Conservation (phyloP, 139 green algal species). For the Asterochloris sp. region DNA sequence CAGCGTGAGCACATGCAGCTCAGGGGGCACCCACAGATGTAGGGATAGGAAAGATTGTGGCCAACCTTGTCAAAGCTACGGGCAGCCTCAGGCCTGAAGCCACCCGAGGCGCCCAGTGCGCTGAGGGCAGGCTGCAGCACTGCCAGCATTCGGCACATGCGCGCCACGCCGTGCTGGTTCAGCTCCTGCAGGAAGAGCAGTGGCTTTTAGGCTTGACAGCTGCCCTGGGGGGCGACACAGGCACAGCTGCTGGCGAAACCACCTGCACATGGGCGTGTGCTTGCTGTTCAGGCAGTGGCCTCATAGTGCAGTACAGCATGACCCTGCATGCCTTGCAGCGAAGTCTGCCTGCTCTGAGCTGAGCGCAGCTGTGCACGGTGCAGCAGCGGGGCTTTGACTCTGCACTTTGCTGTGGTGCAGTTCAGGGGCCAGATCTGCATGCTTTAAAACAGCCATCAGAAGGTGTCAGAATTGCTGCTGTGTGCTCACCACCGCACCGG, state of each 20-base stretch:
- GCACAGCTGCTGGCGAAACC: neutral
- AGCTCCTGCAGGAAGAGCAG: conserved; percentile 31
- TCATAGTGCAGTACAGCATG: neutral
- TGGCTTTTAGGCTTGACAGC: conserved; percentile 3
- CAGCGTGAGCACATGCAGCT: too few relatives aligned
- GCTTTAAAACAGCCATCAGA: neutral
- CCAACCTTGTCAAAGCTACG: conserved; percentile 29
- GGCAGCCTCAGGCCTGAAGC: conserved; percentile 17
- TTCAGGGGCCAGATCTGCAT: neutral
- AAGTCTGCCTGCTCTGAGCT: neutral
- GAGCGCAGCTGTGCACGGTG: neutral
- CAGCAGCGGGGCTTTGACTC: too few relatives aligned
- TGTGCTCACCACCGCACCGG: neutral
- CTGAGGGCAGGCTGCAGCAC: conserved; percentile 48
- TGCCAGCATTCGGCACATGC: conserved; percentile 59
- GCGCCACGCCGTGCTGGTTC: conserved; percentile 52
- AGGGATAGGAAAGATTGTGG: neutral
- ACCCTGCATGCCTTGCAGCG: neutral
- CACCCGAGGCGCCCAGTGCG: conserved; percentile 13
- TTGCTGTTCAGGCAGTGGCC: neutral
- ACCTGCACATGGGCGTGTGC: neutral
- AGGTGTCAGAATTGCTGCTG: neutral
- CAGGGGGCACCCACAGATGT: neutral
- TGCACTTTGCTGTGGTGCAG: too few relatives aligned
- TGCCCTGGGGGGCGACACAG: neutral